These are phyloP conservation scores for Neurospora sp. DNA, from an alignment of 495 filamentous ascomycete genomes.

Conservation along the genomic window DNA sequence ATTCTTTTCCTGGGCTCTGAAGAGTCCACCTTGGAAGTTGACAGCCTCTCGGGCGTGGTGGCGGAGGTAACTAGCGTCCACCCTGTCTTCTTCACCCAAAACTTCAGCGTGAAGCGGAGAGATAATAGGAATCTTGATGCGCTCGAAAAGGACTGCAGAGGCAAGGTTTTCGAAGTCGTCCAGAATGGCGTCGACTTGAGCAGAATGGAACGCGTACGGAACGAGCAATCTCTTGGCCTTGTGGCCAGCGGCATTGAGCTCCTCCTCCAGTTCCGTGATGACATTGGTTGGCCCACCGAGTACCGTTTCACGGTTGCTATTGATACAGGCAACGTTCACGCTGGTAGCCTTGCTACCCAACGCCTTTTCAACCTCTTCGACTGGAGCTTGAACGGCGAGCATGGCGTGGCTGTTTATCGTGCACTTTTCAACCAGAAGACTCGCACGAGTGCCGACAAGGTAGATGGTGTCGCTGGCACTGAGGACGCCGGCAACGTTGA, in stretches of 20 bases:
- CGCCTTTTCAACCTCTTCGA: slow-evolving; percentile 28
- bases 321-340: slow-evolving; percentile 49
- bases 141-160: slow-evolving; percentile 45
- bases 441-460: slow-evolving; percentile 67
- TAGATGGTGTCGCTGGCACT: slow-evolving; percentile 71
- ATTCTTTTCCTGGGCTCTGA: slow-evolving; percentile 39
- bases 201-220: slow-evolving; percentile 74
- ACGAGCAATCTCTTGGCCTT: slow-evolving; percentile 63
- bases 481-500: slow-evolving; percentile 71
- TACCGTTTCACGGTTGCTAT: slow-evolving; percentile 51
- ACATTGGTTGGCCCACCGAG: slow-evolving; percentile 42
- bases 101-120: slow-evolving; percentile 54
- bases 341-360: slow-evolving; percentile 22
- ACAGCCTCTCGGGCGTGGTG: slow-evolving; percentile 63
- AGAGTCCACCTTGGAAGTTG: slow-evolving; percentile 57
- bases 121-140: slow-evolving; percentile 57
- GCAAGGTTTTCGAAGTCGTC: slow-evolving; percentile 53
- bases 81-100: slow-evolving; percentile 44
- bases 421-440: slow-evolving; percentile 64
- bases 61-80: slow-evolving; percentile 53
- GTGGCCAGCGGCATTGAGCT: slow-evolving; percentile 45
- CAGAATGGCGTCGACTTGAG: slow-evolving; percentile 69
- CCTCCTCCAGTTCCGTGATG: slow-evolving; percentile 48
- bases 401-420: slow-evolving; percentile 60
- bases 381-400: slow-evolving; percentile 46